Evolutionary conservation across 768 basidiomycete species (phyloP).

Genomic region (Boletus sensibilis): DNA sequence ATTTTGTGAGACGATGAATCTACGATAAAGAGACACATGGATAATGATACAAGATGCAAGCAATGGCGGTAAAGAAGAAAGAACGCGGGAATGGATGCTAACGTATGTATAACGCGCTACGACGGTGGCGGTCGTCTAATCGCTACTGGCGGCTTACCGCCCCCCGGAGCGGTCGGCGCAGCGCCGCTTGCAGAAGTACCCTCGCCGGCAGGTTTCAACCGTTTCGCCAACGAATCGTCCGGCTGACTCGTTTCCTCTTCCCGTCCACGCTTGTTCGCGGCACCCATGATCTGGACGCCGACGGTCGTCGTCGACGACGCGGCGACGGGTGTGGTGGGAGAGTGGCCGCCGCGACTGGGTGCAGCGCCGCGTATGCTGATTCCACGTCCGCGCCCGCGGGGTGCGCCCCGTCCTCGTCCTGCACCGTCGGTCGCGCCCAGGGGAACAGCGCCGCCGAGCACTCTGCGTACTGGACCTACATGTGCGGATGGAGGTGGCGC

Average conservation of each 20-base stretch:
- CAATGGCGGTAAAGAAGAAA: background rate
- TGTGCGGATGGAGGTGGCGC: conserved; percentile 24
- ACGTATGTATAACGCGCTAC: background rate
- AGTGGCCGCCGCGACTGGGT: conserved; percentile 16
- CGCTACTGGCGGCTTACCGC: conserved; percentile 34
- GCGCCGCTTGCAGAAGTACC: background rate
- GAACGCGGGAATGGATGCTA: background rate
- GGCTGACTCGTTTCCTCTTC: conserved; percentile 46
- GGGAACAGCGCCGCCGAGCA: conserved; percentile 29
- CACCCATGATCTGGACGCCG: conserved; percentile 61
- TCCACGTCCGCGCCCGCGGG: conserved; percentile 32
- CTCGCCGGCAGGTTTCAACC: conserved; percentile 53
- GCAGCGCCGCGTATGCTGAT: conserved; percentile 33
- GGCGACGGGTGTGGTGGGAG: conserved; percentile 26
- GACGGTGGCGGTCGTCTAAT: conserved; percentile 34
- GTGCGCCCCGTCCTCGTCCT: conserved; percentile 38
- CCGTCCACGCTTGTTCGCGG: conserved; percentile 61
- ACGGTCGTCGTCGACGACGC: conserved; percentile 28
- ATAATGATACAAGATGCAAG: conserved; percentile 24
- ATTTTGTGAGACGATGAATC: background rate
- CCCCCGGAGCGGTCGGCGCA: conserved; percentile 5
- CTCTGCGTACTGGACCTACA: conserved; percentile 34
- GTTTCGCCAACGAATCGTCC: conserved; percentile 65
- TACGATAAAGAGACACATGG: background rate
- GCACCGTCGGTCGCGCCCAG: conserved; percentile 22